Base-by-base conservation (phyloP, 805 yeast species). In the Myxozyma monticola region DNA sequence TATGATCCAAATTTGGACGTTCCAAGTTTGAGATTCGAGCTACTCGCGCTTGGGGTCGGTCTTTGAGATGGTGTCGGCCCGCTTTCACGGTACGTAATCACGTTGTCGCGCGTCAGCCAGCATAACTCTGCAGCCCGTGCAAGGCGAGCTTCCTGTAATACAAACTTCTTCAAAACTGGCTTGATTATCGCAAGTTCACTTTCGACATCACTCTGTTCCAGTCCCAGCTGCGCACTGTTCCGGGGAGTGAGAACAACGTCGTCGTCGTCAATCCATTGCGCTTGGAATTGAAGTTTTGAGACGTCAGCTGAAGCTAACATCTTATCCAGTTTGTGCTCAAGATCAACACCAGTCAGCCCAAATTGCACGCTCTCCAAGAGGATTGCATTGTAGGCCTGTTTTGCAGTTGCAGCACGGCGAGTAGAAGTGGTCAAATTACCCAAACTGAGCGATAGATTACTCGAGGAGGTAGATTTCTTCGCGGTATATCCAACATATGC, bases 181-280 rank as follows among this genome's bases (percentile, higher is more conserved):
- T 48, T 55, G 30, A 52, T n/a, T 0, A 34, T 17, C 20, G 44
- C 42, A 3, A 55, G 41, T 20, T 52, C 58, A n/a, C 25, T 31
- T 33, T 54, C 59, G 18, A 55, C 25, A 17, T 55, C 51, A 4
- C 37, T 51, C 18, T 24, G 22, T 22, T 33, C 30, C 3, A 46
- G 22, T 6, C 31, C 22, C 12, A 44, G 35, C 17, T 44, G 38
- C 10, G 35, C 33, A 4, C 22, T 25, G 20, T 33, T 40, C 20
- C 37, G 42, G 10, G 54, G 54, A 24, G 29, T 43, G 33, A 55
- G 33, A 15, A 55, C 42, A 20, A 55, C 56, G 20, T 55, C 59
- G n/a, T 55, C 59, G 20, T 55, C 59, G 4, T 51, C 50, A 18
- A 55, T 54, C 58, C 58, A 54, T 6, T 45, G 30, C 4, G 53